Conservation (phyloP, 306 rosid species). For the Quercus cerris region DNA sequence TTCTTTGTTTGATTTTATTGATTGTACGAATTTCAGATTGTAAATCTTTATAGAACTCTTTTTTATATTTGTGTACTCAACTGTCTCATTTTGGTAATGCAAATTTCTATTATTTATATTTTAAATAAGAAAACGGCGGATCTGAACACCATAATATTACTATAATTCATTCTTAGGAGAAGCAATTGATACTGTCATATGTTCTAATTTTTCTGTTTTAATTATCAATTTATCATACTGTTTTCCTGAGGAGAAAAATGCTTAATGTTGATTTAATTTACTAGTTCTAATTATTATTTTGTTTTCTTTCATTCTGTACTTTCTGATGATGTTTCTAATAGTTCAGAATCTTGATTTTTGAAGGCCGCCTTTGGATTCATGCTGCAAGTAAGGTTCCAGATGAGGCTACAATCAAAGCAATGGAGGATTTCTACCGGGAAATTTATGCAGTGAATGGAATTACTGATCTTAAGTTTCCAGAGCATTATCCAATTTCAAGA, state of each 20-base stretch:
- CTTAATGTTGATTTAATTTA: not conserved
- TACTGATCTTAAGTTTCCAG: conserved; percentile 69
- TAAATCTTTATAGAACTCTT: no score
- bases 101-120: no score
- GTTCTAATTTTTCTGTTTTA: no score
- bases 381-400: conserved; percentile 95
- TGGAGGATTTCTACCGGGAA: conserved; percentile 84
- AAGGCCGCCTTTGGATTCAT: conserved; percentile 98
- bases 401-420: conserved; percentile 82
- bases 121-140: not conserved
- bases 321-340: conserved; percentile 1
- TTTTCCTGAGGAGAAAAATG: not conserved
- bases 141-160: not conserved
- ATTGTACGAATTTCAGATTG: not conserved
- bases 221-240: no score
- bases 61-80: not conserved
- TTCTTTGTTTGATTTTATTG: no score
- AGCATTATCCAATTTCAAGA: conserved; percentile 87
- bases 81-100: no score
- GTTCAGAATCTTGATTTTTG: conserved; percentile 10
- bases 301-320: not conserved
- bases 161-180: not conserved
- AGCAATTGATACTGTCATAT: not conserved
- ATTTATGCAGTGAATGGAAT: conserved; percentile 77
- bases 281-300: not conserved